phyloP scores from a whole-genome alignment of 768 basidiomycete genomes.

The Boletus sp. region DNA sequence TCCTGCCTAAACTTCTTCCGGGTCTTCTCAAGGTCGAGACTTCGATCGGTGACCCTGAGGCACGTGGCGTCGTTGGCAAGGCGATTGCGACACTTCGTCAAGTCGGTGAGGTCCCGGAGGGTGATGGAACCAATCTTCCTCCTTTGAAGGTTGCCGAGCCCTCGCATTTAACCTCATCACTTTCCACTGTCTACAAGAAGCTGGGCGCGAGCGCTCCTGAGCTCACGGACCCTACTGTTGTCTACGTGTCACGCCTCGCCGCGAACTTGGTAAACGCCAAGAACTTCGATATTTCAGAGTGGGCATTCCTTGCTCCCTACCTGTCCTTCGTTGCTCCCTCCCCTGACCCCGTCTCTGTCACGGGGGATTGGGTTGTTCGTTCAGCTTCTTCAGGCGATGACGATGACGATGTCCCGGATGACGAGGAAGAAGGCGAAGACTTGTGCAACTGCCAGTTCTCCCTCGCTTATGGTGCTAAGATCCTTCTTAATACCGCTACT shows the following conservation, averaged over 20 bases:
- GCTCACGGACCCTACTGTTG: constrained; percentile 52
- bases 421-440: constrained; percentile 98
- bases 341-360: constrained; percentile 64
- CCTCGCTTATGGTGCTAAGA: constrained; percentile 98
- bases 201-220: constrained; percentile 58
- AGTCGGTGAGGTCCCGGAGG: constrained; percentile 84
- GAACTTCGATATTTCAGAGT: constrained; percentile 88
- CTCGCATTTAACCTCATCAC: constrained; percentile 59
- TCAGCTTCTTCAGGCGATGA: constrained; percentile 78
- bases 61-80: constrained; percentile 85
- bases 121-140: constrained; percentile 89
- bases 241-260: constrained; percentile 78
- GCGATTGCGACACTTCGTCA: constrained; percentile 96
- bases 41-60: constrained; percentile 96
- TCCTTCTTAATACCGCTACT: constrained; percentile 92
- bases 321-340: constrained; percentile 61
- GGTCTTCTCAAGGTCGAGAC: constrained; percentile 94
- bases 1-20: constrained; percentile 93
- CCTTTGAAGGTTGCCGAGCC: constrained; percentile 77
- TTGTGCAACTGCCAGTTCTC: constrained; percentile 99
- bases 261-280: constrained; percentile 85
- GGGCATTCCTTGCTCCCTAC: constrained; percentile 81
- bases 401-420: constrained; percentile 67
- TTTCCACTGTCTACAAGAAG: constrained; percentile 86
- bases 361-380: constrained; percentile 87